Base-by-base conservation (phyloP, 2,329 filamentous ascomycete species). In the Claviceps citrina region DNA sequence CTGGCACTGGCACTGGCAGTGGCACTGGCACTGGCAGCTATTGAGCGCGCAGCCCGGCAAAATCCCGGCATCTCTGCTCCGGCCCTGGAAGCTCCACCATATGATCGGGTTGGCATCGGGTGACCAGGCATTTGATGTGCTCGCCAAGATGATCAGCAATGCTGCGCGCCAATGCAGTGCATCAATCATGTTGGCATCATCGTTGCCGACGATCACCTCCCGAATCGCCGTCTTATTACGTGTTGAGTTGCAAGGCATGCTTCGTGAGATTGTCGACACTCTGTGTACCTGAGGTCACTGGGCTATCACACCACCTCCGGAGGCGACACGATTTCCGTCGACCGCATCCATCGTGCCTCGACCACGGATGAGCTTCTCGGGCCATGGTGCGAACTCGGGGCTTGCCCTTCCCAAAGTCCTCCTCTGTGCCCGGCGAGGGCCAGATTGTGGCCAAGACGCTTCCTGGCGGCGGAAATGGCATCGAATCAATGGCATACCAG, bases 401-500 rank as follows among this genome's bases (percentile, higher is more conserved):
- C 31, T 47, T 69, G n/a, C 84, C 85, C 7, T 93, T 93, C 55
- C 76, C 81, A 37, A 67, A 73, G 38, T 83, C 83, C 22, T 71
- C 79, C 30, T 82, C 83, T 19, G 68, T 70, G 39, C 75, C 87
- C 18, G 91, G 91, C 42, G 70, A 84, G 54, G 91, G 91, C 44
- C 71, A 69, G 47, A 81, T 95, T 49, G 68, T 85, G 39, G 76
- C 85, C 42, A 74, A 74, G 16, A 64, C 83, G 5, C 69, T 87
- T 8, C 84, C 87, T 27, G 78, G 79, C 25, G 70, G 73, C 20
- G 73, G 73, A 36, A 84, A 84, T 12, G 76, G 78, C 34, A 70
- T 94, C 24, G 75, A 79, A 44, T 74, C 70, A 25, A 73, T 94
- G 48, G 79, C 78, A 27, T 96, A 93, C 57, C 85, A 93, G 57